Conservation (phyloP, 305 asterid genomes). For the Ajuga reptans region DNA sequence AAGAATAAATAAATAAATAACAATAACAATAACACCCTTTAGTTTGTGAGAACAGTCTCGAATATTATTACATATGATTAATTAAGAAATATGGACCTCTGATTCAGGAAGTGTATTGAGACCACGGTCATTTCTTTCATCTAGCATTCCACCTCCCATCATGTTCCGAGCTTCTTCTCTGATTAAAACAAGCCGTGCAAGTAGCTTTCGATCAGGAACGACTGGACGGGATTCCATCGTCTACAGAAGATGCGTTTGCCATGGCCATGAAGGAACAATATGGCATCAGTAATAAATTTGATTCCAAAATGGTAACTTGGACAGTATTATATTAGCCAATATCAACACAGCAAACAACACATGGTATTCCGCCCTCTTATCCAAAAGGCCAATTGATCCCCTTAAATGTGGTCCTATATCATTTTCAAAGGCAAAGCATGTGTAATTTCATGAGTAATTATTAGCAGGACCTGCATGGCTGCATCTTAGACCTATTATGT, state of each 20-base stretch:
- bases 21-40: background rate
- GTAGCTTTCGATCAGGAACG: conserved; percentile 82
- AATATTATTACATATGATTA: conserved; percentile 1
- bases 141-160: conserved; percentile 96
- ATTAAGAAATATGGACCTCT: conserved; percentile 47
- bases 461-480: background rate
- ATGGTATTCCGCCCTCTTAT: background rate
- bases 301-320: background rate
- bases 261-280: conserved; percentile 7
- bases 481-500: background rate
- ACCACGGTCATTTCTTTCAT: conserved; percentile 91
- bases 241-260: conserved; percentile 32
- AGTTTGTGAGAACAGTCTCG: background rate
- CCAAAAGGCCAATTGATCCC: background rate
- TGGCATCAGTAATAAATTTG: conserved; percentile 2
- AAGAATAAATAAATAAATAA: background rate
- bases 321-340: background rate
- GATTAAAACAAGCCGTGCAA: conserved; percentile 85
- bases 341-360: background rate
- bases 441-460: background rate
- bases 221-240: conserved; percentile 78
- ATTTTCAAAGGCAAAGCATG: background rate
- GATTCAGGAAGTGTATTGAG: conserved; percentile 76
- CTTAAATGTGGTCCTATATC: background rate
- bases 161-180: conserved; percentile 94